phyloP scores from a whole-genome alignment of 768 basidiomycete species.

The Xerocomellus amylosporus region DNA sequence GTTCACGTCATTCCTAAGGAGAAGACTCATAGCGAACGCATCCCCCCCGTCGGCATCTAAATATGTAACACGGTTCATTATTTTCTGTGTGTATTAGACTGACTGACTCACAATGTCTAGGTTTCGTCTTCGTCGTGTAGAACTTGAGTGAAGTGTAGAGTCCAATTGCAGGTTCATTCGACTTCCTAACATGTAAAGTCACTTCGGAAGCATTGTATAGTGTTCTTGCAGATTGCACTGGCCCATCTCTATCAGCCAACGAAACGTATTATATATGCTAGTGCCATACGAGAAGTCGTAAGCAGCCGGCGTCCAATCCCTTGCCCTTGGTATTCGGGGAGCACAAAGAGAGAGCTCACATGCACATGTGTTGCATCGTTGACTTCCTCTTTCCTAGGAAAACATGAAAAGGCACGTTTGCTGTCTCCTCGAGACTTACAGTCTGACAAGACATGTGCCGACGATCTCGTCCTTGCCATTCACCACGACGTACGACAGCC shows the following conservation, averaged over 20 bases:
- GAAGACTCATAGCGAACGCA: slow-evolving; percentile 1
- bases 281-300: slow-evolving; percentile 1
- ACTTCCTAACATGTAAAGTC: slow-evolving; percentile 6
- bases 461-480: slow-evolving; percentile 1
- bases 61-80: neutral
- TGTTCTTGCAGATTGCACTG: slow-evolving; percentile 1
- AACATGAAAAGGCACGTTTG: neutral
- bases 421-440: neutral
- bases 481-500: slow-evolving; percentile 3
- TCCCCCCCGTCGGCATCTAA: slow-evolving; percentile 2
- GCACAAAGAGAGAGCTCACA: slow-evolving; percentile 4
- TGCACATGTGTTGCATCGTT: slow-evolving; percentile 5
- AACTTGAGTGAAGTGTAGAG: slow-evolving; percentile 8
- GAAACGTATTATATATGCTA: neutral
- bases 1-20: neutral
- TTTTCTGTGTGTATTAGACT: neutral
- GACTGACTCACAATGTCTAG: neutral
- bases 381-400: slow-evolving; percentile 7
- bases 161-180: slow-evolving; percentile 9
- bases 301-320: slow-evolving; percentile 3
- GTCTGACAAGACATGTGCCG: slow-evolving; percentile 7
- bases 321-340: slow-evolving; percentile 7
- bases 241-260: neutral
- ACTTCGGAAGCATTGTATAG: slow-evolving; percentile 1
- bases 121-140: neutral